Evolutionary conservation across 208 protist genomes (phyloP), one percentile per base, ranked within the genome.

Genomic region (Crithidia thermophila): DNA sequence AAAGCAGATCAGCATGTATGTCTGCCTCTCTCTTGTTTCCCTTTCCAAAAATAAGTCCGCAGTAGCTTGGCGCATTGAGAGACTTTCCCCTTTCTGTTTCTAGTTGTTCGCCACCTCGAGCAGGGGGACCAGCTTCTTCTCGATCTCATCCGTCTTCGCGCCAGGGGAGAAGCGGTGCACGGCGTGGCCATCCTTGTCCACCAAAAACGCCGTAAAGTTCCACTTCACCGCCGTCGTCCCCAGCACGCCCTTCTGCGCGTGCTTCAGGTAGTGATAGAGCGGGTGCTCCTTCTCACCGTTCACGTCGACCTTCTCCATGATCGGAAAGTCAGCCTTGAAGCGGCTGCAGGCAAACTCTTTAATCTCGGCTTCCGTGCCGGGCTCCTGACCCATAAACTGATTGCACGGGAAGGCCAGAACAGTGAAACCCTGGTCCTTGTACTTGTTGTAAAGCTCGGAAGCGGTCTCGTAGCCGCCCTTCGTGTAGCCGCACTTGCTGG

Each of bases 141-240:
- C 87, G 45, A 93, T 90, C 34, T 83, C 73, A 1, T 60, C 50
- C 4, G 65, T 52, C 21, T 53, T 74, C 9, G 87, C 68, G 21
- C 87, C 87, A 37, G 87, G 87, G 9, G 87, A 86, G 69, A 89
- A 95, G 51, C 90, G 87, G 21, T 66, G 40, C 47, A 91, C 80
- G 8, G 86, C 74, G 14, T 82, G 55, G 25, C 90, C 90, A 31
- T 93, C 74, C 37, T 72, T 63, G 59, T 96, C 80, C 52, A 92
- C 77, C 34, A 98, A 70, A 62, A 98, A 98, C 27, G 90, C 95
- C 14, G 93, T 96, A 75, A 98, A 98, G 78, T 98, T 98, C 94
- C 95, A 97, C 78, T 95, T 97, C 45, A 98, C 84, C 1, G 80
- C 60, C 16, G 77, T 84, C 20, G 65, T 81, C n/a, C 85, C 85